Conservation (phyloP, 306 rosid genomes). For the Cucurbita argyrosperma region DNA sequence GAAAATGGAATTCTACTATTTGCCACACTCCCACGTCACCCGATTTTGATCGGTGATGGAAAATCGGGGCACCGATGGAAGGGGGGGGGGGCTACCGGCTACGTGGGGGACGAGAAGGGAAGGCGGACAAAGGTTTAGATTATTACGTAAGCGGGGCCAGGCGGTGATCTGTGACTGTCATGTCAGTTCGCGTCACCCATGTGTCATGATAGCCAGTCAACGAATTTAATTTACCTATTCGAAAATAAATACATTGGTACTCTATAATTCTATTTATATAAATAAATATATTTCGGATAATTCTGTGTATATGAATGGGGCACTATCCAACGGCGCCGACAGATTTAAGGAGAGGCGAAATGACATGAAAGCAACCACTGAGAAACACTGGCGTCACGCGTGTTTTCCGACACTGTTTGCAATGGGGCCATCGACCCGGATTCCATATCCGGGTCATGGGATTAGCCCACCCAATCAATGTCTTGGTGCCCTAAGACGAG, state of each 20-base stretch:
- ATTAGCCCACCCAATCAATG: neutral
- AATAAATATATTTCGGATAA: neutral
- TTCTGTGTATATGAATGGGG: neutral
- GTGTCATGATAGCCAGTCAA: conserved; percentile 19
- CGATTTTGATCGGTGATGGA: neutral
- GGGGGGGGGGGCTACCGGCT: neutral
- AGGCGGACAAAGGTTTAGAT: conserved; percentile 18
- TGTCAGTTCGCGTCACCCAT: conserved; percentile 24
- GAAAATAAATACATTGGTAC: neutral
- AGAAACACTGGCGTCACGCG: neutral
- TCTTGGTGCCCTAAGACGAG: no score
- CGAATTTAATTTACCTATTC: neutral
- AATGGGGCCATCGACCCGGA: neutral
- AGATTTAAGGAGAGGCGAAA: neutral
- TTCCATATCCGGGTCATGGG: neutral
- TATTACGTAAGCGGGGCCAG: conserved; percentile 9
- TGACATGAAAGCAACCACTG: neutral
- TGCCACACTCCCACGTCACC: conserved; percentile 1
- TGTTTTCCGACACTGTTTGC: neutral
- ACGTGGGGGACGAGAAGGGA: neutral
- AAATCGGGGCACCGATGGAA: neutral
- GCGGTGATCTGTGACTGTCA: conserved; percentile 6
- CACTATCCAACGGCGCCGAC: conserved; percentile 1
- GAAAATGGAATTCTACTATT: neutral
- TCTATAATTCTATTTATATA: neutral